These are phyloP conservation scores for Coniferiporia sulphurascens DNA, from an alignment of 1,284 basidiomycete species.

Conservation along the genomic window DNA sequence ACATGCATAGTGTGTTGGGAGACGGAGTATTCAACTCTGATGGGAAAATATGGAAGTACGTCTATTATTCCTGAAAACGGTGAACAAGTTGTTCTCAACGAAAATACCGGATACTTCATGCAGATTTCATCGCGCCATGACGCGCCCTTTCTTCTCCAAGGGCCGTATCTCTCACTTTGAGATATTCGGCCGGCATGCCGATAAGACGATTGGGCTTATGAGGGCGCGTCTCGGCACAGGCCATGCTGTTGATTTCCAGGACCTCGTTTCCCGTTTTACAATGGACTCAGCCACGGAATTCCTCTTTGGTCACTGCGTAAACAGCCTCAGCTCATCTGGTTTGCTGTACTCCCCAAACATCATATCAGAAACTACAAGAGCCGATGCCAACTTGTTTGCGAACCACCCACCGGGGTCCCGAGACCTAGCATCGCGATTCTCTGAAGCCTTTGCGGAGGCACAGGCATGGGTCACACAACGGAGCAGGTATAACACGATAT, in stretches of 20 bases:
- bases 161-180: conserved; percentile 26
- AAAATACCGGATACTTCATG: neutral
- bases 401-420: conserved; percentile 9
- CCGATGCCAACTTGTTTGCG: neutral
- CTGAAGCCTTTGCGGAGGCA: conserved; percentile 24
- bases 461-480: conserved; percentile 38
- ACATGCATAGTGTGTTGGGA: conserved; percentile 39
- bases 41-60: conserved; percentile 37
- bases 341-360: conserved; percentile 29
- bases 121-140: conserved; percentile 25
- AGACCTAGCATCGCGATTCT: conserved; percentile 20
- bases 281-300: conserved; percentile 37
- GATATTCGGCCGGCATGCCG: conserved; percentile 25
- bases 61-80: neutral
- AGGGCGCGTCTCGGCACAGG: conserved; percentile 36
- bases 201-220: conserved; percentile 27
- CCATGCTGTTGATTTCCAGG: conserved; percentile 46
- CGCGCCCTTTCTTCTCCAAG: conserved; percentile 26
- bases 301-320: conserved; percentile 34
- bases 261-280: conserved; percentile 33
- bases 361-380: neutral
- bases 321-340: conserved; percentile 26
- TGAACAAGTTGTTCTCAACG: neutral
- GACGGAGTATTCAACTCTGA: conserved; percentile 47
- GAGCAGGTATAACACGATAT: conserved; percentile 34